Conservation (phyloP, 305 asterid genomes). For the Solanum chacoense region DNA sequence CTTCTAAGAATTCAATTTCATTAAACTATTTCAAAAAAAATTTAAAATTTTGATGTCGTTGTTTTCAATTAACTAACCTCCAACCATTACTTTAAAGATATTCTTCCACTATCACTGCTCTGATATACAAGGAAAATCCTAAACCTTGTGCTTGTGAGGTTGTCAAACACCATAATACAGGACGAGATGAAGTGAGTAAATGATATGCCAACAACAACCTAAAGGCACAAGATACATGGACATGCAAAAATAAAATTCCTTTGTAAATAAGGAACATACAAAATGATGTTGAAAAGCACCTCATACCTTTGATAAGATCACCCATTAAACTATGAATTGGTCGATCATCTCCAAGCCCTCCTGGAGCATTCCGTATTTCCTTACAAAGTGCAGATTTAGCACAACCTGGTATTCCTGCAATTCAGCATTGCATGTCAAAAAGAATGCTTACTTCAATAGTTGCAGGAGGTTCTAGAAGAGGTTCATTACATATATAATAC, state of each 20-base stretch:
- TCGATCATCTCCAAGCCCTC: slow-evolving; percentile 83
- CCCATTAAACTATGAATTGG: slow-evolving; percentile 92
- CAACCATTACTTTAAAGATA: not conserved
- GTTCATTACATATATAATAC: not conserved
- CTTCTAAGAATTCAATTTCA: not conserved
- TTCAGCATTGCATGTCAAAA: slow-evolving; percentile 7
- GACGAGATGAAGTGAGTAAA: not conserved
- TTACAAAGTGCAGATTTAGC: slow-evolving; percentile 97
- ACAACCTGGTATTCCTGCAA: slow-evolving; percentile 94
- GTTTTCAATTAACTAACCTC: not conserved
- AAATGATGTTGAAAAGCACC: not conserved
- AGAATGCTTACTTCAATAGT: not conserved
- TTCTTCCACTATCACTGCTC: not conserved
- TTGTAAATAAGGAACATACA: not conserved
- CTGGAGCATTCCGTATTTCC: slow-evolving; percentile 57
- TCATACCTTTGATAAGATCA: slow-evolving; percentile 85
- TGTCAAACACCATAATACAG: not conserved
- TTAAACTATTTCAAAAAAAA: not conserved
- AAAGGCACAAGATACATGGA: not conserved
- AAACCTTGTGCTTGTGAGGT: not conserved
- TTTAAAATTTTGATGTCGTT: not conserved
- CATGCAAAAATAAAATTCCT: not conserved
- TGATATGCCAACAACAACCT: not conserved
- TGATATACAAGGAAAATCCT: not conserved
- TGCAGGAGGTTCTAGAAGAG: not conserved